These are phyloP conservation scores for Epichloe typhina DNA, from an alignment of 2,329 filamentous ascomycete species.

Conservation along the genomic window DNA sequence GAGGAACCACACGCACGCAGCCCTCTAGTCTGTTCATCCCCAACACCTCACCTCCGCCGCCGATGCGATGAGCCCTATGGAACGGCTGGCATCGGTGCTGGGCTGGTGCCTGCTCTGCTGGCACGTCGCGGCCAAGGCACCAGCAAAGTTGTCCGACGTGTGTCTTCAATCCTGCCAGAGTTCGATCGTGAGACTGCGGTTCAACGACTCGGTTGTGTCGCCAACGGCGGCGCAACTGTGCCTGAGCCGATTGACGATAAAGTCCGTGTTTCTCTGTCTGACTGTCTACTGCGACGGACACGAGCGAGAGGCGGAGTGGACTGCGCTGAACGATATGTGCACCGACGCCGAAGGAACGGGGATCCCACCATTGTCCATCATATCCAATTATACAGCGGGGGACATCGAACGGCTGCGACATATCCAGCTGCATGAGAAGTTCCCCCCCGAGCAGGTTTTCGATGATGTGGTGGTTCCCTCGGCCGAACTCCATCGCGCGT, in stretches of 20 bases:
- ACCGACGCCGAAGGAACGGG: conserved; percentile 8
- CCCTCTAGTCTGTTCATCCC: background rate
- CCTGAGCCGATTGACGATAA: conserved; percentile 14
- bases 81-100: conserved; percentile 4
- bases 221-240: conserved; percentile 14
- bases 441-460: conserved; percentile 6
- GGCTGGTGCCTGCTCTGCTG: conserved; percentile 1
- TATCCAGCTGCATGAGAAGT: conserved; percentile 16
- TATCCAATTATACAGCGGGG: conserved; percentile 22
- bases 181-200: conserved; percentile 16
- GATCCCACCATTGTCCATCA: conserved; percentile 22
- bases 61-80: conserved; percentile 2
- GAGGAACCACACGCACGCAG: background rate
- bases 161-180: conserved; percentile 22
- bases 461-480: conserved; percentile 22
- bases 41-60: background rate
- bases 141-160: background rate
- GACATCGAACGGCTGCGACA: conserved; percentile 18
- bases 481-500: conserved; percentile 18
- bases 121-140: background rate
- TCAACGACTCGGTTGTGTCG: conserved; percentile 16
- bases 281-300: conserved; percentile 20
- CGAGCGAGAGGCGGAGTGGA: conserved; percentile 13
- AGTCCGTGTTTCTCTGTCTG: conserved; percentile 26
- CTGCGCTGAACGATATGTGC: conserved; percentile 23